Conservation (phyloP, 2,329 filamentous ascomycete species). For the Apiospora arundinis region DNA sequence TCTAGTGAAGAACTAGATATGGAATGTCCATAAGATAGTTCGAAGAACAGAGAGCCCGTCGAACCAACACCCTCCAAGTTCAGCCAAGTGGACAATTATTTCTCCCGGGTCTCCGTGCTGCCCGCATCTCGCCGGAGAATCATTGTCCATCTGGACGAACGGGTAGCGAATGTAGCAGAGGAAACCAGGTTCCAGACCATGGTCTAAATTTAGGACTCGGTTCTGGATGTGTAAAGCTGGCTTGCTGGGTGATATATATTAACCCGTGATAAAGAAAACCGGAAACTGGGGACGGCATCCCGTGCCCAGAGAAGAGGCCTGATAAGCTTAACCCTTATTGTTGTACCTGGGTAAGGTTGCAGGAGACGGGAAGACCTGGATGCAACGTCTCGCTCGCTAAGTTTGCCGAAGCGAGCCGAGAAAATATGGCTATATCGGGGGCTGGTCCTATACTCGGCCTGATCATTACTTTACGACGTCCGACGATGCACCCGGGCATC, state of each 20-base stretch:
- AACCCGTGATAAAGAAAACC: background rate
- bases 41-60: background rate
- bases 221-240: background rate
- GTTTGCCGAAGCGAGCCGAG: slow-evolving; percentile 1
- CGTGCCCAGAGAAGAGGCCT: background rate
- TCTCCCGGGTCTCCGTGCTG: background rate
- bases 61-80: background rate
- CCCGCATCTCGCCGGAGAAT: background rate
- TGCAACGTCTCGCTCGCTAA: slow-evolving; percentile 9
- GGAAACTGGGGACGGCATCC: slow-evolving; percentile 7
- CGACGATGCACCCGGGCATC: background rate
- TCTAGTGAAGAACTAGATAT: background rate
- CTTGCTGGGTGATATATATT: background rate
- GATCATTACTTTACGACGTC: background rate
- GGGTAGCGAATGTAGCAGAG: background rate
- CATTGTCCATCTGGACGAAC: background rate
- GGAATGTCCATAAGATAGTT: no score
- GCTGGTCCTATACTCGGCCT: background rate
- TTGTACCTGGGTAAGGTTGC: background rate
- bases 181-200: background rate
- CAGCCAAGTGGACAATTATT: background rate
- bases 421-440: background rate
- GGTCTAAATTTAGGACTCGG: background rate
- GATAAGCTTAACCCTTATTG: slow-evolving; percentile 3
- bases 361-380: slow-evolving; percentile 3